Base-by-base conservation (phyloP, 164 flowering plant genomes). In the Pachysandra terminalis region DNA sequence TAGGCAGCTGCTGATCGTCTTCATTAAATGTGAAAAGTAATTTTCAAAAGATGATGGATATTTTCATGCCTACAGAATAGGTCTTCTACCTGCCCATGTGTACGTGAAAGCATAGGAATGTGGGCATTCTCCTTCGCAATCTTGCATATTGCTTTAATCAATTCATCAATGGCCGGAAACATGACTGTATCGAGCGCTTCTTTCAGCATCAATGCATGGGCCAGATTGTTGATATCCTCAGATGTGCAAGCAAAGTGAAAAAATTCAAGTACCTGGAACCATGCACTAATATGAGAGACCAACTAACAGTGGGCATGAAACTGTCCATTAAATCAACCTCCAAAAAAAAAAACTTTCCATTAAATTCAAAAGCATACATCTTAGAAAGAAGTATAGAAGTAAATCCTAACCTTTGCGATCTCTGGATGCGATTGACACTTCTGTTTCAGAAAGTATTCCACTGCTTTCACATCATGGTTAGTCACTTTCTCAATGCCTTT, bases 401-500 rank as follows among this genome's bases (percentile, higher is more conserved):
- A 71, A 64, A 53, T 49, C 24, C 65, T 63, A 59, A 89, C 98
- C 98, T 93, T 87, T 15, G 84, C 84, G 77, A 96, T 74, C 81
- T 96, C 98, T n/a, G 92, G 82, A 73, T 93, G 84, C 13, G 89
- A 75, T 57, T 85, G 82, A 57, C 99, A 91, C 72, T 79, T 87
- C 71, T 83, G 74, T 71, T 93, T 93, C 80, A 93, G 78, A 78
- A 89, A 96, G 78, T 96, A 96, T 60, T 92, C 98, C 48, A 96
- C 92, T n/a, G 99, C 99, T 79, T 95, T 95, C 12, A 90, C 99
- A 75, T 92, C 99, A 81, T 95, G 98, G 70, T 95, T 92, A 3
- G 99, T 95, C 66, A 87, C 84, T 77, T 62, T 89, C 86, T 95
- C 98, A 64, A 95, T 92, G 2, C 81, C 80, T 66, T 89, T 92